Base-by-base conservation (phyloP, 306 rosid species). In the Gynostemma pentaphyllum region DNA sequence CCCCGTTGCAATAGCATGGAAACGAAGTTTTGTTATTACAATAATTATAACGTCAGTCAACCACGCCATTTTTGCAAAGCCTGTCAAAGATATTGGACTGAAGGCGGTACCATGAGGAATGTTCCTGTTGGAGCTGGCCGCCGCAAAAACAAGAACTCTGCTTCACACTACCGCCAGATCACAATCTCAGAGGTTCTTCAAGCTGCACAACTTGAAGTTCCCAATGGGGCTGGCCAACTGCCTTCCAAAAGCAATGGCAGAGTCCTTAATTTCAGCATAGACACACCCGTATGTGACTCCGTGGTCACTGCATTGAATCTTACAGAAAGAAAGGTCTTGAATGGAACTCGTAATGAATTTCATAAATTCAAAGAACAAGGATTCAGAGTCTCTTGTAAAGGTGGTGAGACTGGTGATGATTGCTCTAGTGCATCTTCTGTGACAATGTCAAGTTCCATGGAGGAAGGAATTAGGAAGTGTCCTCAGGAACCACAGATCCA, bases 1-100 rank as follows among this genome's bases (percentile, higher is more conserved):
- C 97, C 97, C 10, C 95, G 97, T 57, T 90, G 95, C 81, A 90
- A 73, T 5, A 90, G 97, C 81, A 85, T 87, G 94, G 97, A 90
- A 71, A 90, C 97, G 0, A 90, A 90, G 54, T 90, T 90, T 77
- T 90, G 97, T 61, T 90, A 90, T 76, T 87, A 87, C 79, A 90
- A 90, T 59, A 90, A 90, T 69, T 90, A 90, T 83, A 90, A 90
- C 15, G 63, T 87, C 69, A 87, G 83, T 69, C 95, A 90, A 74
- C 97, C 95, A 9, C 95, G 97, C 42, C 85, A 90, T 65, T 90
- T 90, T 83, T 90, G 97, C 77, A 90, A 90, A 73, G 86, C 95
- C 9, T 90, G 97, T 66, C 97, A 90, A 68, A 80, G 97, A 78
- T 90, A 90, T 72, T 90, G 97, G 97, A 90, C 95, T 37, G 90